These are phyloP conservation scores for Boletellus ananas DNA, from an alignment of 768 basidiomycete genomes.

Conservation along the genomic window DNA sequence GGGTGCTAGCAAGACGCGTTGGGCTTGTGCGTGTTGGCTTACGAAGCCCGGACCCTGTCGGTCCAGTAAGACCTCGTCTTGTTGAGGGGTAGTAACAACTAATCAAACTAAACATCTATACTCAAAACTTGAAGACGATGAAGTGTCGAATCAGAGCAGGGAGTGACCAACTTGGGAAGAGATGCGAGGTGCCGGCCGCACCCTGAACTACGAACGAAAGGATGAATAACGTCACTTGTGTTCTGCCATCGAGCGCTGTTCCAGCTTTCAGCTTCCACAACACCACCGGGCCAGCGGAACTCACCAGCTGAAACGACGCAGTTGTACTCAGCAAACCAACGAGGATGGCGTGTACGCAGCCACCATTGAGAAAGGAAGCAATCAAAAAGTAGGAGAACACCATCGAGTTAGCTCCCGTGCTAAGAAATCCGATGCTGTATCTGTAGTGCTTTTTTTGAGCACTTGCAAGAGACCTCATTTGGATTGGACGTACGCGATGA, in stretches of 20 bases:
- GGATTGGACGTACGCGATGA: conserved; percentile 19
- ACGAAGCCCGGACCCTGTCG: too few relatives aligned
- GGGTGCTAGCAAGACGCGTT: too few relatives aligned
- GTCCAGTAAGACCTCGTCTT: too few relatives aligned
- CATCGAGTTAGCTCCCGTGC: conserved; percentile 28
- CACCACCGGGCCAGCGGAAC: neutral
- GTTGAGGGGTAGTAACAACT: too few relatives aligned
- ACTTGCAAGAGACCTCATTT: neutral
- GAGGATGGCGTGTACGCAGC: conserved; percentile 34
- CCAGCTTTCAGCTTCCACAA: neutral
- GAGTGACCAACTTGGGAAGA: conserved; percentile 50
- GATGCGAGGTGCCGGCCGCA: conserved; percentile 43
- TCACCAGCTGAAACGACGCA: conserved; percentile 41
- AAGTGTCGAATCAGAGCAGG: too few relatives aligned
- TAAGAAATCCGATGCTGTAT: conserved; percentile 13
- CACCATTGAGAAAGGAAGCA: conserved; percentile 37
- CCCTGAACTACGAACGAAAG: conserved; percentile 50
- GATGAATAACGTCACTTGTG: conserved; percentile 53
- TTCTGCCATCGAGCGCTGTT: conserved; percentile 35
- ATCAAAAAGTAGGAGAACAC: conserved; percentile 14
- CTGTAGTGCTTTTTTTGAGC: neutral
- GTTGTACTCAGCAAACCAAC: conserved; percentile 38
- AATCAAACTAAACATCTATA: too few relatives aligned
- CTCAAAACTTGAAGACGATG: too few relatives aligned
- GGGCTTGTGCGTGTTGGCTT: too few relatives aligned